phyloP scores from a whole-genome alignment of 2,329 filamentous ascomycete genomes.

The Xylariaceae sp. region DNA sequence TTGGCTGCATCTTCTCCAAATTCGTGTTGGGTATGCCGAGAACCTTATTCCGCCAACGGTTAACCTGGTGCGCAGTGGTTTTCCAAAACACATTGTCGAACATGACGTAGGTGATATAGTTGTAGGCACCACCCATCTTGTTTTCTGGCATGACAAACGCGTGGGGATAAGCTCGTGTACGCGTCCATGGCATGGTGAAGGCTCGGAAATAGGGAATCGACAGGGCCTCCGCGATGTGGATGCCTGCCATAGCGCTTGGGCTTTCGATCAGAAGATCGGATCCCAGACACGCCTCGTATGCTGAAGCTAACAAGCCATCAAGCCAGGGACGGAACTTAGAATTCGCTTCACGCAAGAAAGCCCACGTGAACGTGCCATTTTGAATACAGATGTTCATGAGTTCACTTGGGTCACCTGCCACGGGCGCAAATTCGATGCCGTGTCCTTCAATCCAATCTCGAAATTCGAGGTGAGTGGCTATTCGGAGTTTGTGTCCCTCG shows the following conservation, averaged over 20 bases:
- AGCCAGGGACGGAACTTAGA: conserved; percentile 91
- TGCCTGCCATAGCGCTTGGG: conserved; percentile 93
- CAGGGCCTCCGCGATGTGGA: conserved; percentile 92
- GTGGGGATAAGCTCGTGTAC: conserved; percentile 91
- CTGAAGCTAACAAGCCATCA: conserved; percentile 75
- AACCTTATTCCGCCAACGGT: conserved; percentile 80
- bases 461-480: conserved; percentile 91
- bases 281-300: conserved; percentile 78
- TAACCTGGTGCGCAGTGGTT: conserved; percentile 83
- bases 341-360: conserved; percentile 83
- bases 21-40: conserved; percentile 74
- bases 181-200: conserved; percentile 98
- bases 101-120: conserved; percentile 90
- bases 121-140: conserved; percentile 93
- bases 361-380: conserved; percentile 92
- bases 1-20: conserved; percentile 86
- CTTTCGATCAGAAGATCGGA: conserved; percentile 91
- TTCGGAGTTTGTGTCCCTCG: conserved; percentile 79
- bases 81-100: conserved; percentile 98
- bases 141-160: conserved; percentile 89
- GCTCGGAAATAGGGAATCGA: conserved; percentile 93
- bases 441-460: conserved; percentile 84
- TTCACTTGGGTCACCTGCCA: conserved; percentile 87
- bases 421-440: conserved; percentile 84
- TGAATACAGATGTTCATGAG: conserved; percentile 95